phyloP scores from a whole-genome alignment of 768 basidiomycete species.

The Rhodotorula taiwanensis region DNA sequence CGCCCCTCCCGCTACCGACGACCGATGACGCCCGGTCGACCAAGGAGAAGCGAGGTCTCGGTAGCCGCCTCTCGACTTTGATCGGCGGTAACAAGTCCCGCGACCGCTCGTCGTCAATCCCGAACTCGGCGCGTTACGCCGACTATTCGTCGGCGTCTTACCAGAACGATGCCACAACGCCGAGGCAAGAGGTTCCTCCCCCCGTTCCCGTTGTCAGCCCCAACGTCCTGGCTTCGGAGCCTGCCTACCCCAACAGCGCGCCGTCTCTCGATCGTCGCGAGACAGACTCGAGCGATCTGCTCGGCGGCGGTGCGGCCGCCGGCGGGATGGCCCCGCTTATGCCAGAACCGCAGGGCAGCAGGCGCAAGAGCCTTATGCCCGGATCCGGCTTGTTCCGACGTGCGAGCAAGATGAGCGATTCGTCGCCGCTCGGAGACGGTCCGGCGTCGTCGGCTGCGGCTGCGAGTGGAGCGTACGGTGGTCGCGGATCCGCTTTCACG shows the following conservation, averaged over 20 bases:
- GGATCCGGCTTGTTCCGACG: slow-evolving; percentile 23
- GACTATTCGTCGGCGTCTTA: not conserved
- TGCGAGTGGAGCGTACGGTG: not conserved
- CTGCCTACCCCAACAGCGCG: too few relatives aligned
- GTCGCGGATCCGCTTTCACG: not conserved
- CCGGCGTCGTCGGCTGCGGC: not conserved
- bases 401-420: not conserved
- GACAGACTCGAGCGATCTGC: slow-evolving; percentile 8
- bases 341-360: slow-evolving; percentile 2
- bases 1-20: slow-evolving; percentile 17
- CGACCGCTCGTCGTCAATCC: slow-evolving; percentile 29
- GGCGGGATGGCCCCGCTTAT: slow-evolving; percentile 7
- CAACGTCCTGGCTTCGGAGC: too few relatives aligned
- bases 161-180: not conserved
- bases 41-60: slow-evolving; percentile 5
- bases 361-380: slow-evolving; percentile 21
- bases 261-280: slow-evolving; percentile 3
- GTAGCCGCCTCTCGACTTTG: slow-evolving; percentile 24
- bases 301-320: not conserved
- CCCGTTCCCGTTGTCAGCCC: not conserved
- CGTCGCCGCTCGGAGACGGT: too few relatives aligned
- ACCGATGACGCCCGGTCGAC: slow-evolving; percentile 17
- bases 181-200: slow-evolving; percentile 4
- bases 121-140: slow-evolving; percentile 30
- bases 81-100: slow-evolving; percentile 22